Evolutionary conservation across 108 stramenopile species (phyloP).

Genomic region (Fistulifera solaris): DNA sequence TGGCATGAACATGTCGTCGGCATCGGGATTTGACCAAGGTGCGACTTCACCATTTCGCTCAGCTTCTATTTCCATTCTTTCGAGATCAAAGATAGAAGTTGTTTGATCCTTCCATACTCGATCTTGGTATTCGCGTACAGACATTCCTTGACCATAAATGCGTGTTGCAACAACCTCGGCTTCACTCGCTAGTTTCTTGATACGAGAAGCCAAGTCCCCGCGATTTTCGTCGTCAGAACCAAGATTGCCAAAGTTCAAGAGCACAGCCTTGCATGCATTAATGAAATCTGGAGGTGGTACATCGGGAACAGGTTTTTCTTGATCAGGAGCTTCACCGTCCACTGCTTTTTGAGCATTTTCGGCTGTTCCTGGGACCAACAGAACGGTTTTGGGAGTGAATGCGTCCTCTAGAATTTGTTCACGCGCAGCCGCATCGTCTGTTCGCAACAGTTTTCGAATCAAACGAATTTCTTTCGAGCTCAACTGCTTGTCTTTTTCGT

Average conservation of each 20-base stretch:
- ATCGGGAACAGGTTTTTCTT: conserved; percentile 77
- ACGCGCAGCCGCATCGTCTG: conserved; percentile 40
- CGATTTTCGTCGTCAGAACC: conserved; percentile 55
- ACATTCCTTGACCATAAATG: conserved; percentile 86
- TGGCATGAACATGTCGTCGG: conserved; percentile 61
- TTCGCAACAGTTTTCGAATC: conserved; percentile 67
- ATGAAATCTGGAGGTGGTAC: conserved; percentile 87
- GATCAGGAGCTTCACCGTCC: conserved; percentile 70
- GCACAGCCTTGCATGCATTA: conserved; percentile 79
- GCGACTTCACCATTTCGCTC: conserved; percentile 64
- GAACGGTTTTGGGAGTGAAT: conserved; percentile 70
- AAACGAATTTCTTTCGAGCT: conserved; percentile 71
- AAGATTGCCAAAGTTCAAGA: conserved; percentile 85
- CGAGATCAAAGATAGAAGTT: conserved; percentile 85
- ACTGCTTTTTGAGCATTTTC: conserved; percentile 75
- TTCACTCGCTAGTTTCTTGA: conserved; percentile 71
- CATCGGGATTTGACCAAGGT: conserved; percentile 75
- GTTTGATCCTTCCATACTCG: conserved; percentile 77
- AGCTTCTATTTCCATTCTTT: conserved; percentile 79
- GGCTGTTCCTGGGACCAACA: conserved; percentile 75
- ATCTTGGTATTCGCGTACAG: conserved; percentile 80
- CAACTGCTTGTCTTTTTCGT: conserved; percentile 77
- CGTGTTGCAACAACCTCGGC: conserved; percentile 82
- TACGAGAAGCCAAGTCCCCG: conserved; percentile 65
- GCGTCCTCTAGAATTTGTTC: conserved; percentile 72